Evolutionary conservation across 768 basidiomycete genomes (phyloP).

Genomic region (Gyrodon lividus): DNA sequence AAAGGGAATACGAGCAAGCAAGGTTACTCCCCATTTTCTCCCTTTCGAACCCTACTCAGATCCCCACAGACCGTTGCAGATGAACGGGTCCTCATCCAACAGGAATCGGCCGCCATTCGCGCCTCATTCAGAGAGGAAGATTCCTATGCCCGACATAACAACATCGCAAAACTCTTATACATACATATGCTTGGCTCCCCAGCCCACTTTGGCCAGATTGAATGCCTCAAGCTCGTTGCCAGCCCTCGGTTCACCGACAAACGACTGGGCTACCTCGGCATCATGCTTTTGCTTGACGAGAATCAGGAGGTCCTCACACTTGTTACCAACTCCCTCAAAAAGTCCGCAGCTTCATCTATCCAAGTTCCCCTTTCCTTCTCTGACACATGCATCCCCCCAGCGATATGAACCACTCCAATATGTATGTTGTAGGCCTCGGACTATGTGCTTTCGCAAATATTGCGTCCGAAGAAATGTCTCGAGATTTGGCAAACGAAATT

Average conservation of each 20-base stretch:
- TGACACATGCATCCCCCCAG: constrained; percentile 40
- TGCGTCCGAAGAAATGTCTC: constrained; percentile 98
- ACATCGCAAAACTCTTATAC: constrained; percentile 96
- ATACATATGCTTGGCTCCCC: constrained; percentile 99
- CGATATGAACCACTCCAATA: constrained; percentile 99
- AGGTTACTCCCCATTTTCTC: constrained; percentile 50
- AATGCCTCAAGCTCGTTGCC: constrained; percentile 92
- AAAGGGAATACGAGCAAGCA: constrained; percentile 97
- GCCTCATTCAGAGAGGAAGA: constrained; percentile 98
- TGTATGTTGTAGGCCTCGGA: constrained; percentile 97
- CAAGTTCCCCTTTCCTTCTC: constrained; percentile 1
- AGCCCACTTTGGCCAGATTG: constrained; percentile 99
- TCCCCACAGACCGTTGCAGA: constrained; percentile 86
- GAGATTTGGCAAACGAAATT: constrained; percentile 96
- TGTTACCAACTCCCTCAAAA: constrained; percentile 97
- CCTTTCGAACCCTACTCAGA: constrained; percentile 23
- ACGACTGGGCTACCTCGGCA: constrained; percentile 92
- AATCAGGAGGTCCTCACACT: constrained; percentile 96
- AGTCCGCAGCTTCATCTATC: constrained; percentile 50
- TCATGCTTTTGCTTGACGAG: constrained; percentile 97
- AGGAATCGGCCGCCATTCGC: constrained; percentile 95
- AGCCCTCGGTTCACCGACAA: constrained; percentile 97
- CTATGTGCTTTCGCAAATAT: constrained; percentile 99
- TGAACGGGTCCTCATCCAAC: constrained; percentile 94
- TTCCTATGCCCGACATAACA: constrained; percentile 92